Conservation (phyloP, 306 rosid genomes). For the Dalbergia cultrata region DNA sequence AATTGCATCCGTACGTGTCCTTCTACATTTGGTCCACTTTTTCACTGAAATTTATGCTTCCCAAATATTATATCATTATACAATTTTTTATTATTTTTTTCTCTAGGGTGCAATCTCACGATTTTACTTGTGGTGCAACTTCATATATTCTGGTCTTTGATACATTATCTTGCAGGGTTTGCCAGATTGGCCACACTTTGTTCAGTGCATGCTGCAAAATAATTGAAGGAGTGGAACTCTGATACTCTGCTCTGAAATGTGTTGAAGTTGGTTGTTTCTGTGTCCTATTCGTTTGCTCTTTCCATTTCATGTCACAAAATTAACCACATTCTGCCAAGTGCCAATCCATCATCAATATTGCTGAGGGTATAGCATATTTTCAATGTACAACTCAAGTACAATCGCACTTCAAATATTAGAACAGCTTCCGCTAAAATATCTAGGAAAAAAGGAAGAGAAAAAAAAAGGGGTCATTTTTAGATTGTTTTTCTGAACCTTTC, state of each 20-base stretch:
- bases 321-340: slow-evolving; percentile 41
- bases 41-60: slow-evolving; percentile 61
- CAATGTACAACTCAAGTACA: slow-evolving; percentile 1
- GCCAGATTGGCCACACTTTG: slow-evolving; percentile 79
- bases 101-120: slow-evolving; percentile 10
- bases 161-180: slow-evolving; percentile 51
- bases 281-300: slow-evolving; percentile 45
- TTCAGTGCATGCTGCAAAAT: slow-evolving; percentile 48
- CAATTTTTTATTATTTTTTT: neutral
- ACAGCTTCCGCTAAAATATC: slow-evolving; percentile 14
- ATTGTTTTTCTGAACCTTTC: neutral
- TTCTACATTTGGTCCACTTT: slow-evolving; percentile 48
- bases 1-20: slow-evolving; percentile 60
- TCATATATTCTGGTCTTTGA: slow-evolving; percentile 34
- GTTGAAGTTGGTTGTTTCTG: slow-evolving; percentile 39
- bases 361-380: slow-evolving; percentile 25
- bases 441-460: neutral
- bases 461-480: neutral
- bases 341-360: slow-evolving; percentile 35
- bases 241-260: slow-evolving; percentile 45
- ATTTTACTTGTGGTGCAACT: neutral
- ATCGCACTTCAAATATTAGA: neutral
- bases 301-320: slow-evolving; percentile 35
- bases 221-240: slow-evolving; percentile 57
- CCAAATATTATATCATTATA: slow-evolving; percentile 35